Base-by-base conservation (phyloP, 1,284 basidiomycete species). In the Austroboletus rostrupii region DNA sequence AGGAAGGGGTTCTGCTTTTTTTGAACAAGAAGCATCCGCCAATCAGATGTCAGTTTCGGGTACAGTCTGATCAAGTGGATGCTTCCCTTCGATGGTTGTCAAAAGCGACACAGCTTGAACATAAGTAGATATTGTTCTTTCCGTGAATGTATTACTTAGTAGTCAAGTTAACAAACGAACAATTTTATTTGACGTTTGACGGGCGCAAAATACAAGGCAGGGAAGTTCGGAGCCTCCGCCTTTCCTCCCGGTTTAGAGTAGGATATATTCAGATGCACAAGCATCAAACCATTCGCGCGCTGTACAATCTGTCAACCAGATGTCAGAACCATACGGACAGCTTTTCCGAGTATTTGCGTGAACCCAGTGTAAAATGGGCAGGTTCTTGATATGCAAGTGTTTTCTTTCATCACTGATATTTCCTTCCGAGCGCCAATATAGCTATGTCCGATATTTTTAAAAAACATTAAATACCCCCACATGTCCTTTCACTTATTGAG, bases 1-100 rank as follows among this genome's bases (percentile, higher is more conserved):
- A 66, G 84, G 85, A 14, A 72, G 92, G 59, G 83, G 85, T 1
- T 75, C 80, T 11, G 68, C 73, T 47, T 65, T 69, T 16, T 56
- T 63, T 17, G 60, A 41, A 6, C 29, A 37, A 53, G 35, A 23
- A 19, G 28, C 17, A 32, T 12, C 20, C 7, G 21, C 31, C 13
- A 14, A 29, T 85, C 80, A 29, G 33, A 40, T 26, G 43, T 39
- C 44, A 26, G 42, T 29, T 38, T 11, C 41, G 11, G 5, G 21
- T 11, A 19, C 49, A 85, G 70, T 23, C 71, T 11, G 37, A 43
- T 43, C 40, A 9, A 21, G 61, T 51, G 35, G 35, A 51, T 51
- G 14, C 3, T 35, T 21, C 36, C 17, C 31, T 29, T 42, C 29
- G 39, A 36, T 31, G 11, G 6, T 45, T 33, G 29, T 20, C 14